A percentile compares a stretch with the other conserved stretches of the same genome.
These are phyloP conservation scores for Xerocomus brunneocitrinus DNA, from an alignment of 768 basidiomycete genomes.

Conservation along the genomic window DNA sequence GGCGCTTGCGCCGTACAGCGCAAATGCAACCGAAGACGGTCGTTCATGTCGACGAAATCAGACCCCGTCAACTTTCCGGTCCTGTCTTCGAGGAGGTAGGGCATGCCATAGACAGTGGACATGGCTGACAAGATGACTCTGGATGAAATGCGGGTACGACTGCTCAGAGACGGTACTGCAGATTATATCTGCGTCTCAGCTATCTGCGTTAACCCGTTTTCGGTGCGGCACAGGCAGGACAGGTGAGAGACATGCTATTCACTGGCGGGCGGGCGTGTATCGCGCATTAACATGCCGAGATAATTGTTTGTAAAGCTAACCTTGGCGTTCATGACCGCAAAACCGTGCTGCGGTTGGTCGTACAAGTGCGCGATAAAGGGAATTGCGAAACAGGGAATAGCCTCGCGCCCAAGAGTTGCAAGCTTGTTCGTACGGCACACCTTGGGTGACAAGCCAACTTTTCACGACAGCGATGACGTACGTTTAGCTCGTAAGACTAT, in stretches of 20 bases:
- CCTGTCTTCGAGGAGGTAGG: constrained; percentile 62
- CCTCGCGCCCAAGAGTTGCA: constrained; percentile 16
- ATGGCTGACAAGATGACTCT: constrained; percentile 11
- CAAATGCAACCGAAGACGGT: constrained; percentile 49
- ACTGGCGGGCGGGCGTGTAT: constrained; percentile 17
- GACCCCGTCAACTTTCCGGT: constrained; percentile 50
- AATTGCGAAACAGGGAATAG: constrained; percentile 17
- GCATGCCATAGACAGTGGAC: constrained; percentile 47
- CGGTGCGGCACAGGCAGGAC: constrained; percentile 17
- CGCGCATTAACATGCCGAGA: constrained; percentile 22
- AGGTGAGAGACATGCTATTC: constrained; percentile 15
- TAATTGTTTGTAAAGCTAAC: constrained; percentile 10
- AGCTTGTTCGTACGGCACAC: constrained; percentile 6
- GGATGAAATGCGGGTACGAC: constrained; percentile 1
- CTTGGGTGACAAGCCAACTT: constrained; percentile 5
- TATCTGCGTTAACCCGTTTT: constrained; percentile 17
- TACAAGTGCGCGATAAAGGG: constrained; percentile 9
- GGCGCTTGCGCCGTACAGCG: constrained; percentile 43
- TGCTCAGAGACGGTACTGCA: neutral
- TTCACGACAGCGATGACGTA: constrained; percentile 28
- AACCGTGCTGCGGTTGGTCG: constrained; percentile 18
- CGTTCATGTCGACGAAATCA: constrained; percentile 60
- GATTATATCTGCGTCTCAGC: constrained; percentile 23
- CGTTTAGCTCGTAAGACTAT: constrained; percentile 13
- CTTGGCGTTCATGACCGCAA: constrained; percentile 9